Evolutionary conservation across 768 basidiomycete genomes (phyloP).

Genomic region (Tulasnella calospora): DNA sequence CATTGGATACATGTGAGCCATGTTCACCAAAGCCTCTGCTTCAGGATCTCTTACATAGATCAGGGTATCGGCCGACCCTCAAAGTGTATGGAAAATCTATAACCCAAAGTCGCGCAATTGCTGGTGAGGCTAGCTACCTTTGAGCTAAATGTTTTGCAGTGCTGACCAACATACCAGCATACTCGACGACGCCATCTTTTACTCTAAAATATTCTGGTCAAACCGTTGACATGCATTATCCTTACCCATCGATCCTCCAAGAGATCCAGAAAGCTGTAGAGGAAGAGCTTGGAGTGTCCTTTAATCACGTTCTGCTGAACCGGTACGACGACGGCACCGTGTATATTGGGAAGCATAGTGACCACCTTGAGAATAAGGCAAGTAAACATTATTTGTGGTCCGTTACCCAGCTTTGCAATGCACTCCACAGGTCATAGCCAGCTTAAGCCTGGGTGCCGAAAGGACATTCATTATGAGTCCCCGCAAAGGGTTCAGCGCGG

Average conservation of each 20-base stretch:
- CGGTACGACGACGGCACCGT: constrained; percentile 40
- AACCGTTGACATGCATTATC: constrained; percentile 37
- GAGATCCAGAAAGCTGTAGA: constrained; percentile 37
- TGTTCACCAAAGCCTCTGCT: not conserved
- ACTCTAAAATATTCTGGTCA: constrained; percentile 40
- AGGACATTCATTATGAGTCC: constrained; percentile 42
- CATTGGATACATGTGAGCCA: constrained; percentile 38
- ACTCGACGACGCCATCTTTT: constrained; percentile 35
- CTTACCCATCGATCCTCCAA: constrained; percentile 36
- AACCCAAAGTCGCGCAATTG: constrained; percentile 40
- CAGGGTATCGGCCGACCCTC: constrained; percentile 42
- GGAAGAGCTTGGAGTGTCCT: constrained; percentile 34
- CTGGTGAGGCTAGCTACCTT: constrained; percentile 18
- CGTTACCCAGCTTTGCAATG: not conserved
- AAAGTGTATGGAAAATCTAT: constrained; percentile 42
- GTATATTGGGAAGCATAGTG: constrained; percentile 35
- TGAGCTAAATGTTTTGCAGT: not conserved
- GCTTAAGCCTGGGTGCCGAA: constrained; percentile 40
- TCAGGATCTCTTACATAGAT: not conserved
- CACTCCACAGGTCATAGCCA: constrained; percentile 40
- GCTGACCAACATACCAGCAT: constrained; percentile 32
- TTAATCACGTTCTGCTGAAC: constrained; percentile 45
- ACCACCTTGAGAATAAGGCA: constrained; percentile 35
- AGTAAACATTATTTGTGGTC: constrained; percentile 13
- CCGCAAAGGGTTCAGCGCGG: constrained; percentile 28